phyloP scores from a whole-genome alignment of 2,329 filamentous ascomycete species.

The Sphaerulina vaccinii region DNA sequence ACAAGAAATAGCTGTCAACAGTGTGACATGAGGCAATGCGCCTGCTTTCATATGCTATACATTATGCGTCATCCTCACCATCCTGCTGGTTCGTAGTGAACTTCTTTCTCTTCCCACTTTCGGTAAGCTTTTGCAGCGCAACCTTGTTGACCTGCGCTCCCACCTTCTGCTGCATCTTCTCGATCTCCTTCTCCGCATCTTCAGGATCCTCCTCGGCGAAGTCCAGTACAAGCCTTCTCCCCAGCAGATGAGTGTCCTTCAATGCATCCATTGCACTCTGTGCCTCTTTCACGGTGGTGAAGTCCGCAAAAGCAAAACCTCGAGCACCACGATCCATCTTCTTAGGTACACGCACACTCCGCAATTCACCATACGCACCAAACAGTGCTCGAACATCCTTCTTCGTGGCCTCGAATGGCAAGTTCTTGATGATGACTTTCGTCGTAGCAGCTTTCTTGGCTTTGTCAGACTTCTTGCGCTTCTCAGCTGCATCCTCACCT shows the following conservation, averaged over 20 bases:
- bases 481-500: constrained; percentile 81
- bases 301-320: constrained; percentile 96
- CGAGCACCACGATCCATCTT: constrained; percentile 87
- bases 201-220: constrained; percentile 85
- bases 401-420: constrained; percentile 93
- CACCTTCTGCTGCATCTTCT: constrained; percentile 95
- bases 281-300: constrained; percentile 86
- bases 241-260: constrained; percentile 88
- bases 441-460: constrained; percentile 79
- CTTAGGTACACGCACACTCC: constrained; percentile 89
- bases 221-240: constrained; percentile 83
- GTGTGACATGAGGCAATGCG: too few species aligned
- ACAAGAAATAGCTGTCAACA: too few species aligned
- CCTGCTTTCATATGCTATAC: too few species aligned
- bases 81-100: constrained; percentile 55
- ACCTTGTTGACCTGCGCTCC: constrained; percentile 88
- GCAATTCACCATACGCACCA: constrained; percentile 84
- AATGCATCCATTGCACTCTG: constrained; percentile 87
- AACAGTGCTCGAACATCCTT: constrained; percentile 87
- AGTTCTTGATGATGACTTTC: constrained; percentile 96
- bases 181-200: constrained; percentile 93
- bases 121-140: constrained; percentile 82
- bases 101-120: constrained; percentile 75
- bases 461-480: constrained; percentile 76
- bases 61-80: constrained; percentile 7